These are phyloP conservation scores for Ophiocordyceps camponoti-leonardi DNA, from an alignment of 2,329 filamentous ascomycete species.

Conservation along the genomic window DNA sequence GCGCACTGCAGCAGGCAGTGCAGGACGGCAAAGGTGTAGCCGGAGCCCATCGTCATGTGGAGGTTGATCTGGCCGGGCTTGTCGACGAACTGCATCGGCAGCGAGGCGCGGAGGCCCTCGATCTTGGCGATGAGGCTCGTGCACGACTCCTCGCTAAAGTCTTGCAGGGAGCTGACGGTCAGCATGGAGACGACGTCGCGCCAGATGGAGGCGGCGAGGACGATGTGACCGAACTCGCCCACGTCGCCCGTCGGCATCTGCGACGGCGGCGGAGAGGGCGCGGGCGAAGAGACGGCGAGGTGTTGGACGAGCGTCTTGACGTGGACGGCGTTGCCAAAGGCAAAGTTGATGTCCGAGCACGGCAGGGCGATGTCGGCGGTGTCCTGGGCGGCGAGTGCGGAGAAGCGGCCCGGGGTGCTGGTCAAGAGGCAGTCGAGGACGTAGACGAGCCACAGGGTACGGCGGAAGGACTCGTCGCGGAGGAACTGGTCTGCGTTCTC, in stretches of 20 bases:
- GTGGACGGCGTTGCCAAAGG: conserved; percentile 41
- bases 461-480: conserved; percentile 42
- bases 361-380: conserved; percentile 38
- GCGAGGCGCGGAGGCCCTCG: conserved; percentile 32
- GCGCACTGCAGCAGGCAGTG: conserved; percentile 44
- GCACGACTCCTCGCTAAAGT: conserved; percentile 37
- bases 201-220: conserved; percentile 42
- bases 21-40: conserved; percentile 44
- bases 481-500: conserved; percentile 40
- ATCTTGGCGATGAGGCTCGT: conserved; percentile 33
- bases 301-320: conserved; percentile 36
- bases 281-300: conserved; percentile 8
- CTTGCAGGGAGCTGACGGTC: conserved; percentile 31
- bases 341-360: conserved; percentile 44
- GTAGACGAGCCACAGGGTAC: conserved; percentile 45
- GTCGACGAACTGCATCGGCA: conserved; percentile 43
- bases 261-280: conserved; percentile 16
- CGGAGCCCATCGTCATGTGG: conserved; percentile 47
- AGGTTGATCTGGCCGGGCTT: conserved; percentile 43
- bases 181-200: conserved; percentile 45
- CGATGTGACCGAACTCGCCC: conserved; percentile 45
- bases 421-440: conserved; percentile 45
- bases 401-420: conserved; percentile 41
- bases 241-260: conserved; percentile 29
- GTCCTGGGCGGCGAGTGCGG: conserved; percentile 36